phyloP scores from a whole-genome alignment of 148 eudicot genomes.

The Vaccinium darrowii region DNA sequence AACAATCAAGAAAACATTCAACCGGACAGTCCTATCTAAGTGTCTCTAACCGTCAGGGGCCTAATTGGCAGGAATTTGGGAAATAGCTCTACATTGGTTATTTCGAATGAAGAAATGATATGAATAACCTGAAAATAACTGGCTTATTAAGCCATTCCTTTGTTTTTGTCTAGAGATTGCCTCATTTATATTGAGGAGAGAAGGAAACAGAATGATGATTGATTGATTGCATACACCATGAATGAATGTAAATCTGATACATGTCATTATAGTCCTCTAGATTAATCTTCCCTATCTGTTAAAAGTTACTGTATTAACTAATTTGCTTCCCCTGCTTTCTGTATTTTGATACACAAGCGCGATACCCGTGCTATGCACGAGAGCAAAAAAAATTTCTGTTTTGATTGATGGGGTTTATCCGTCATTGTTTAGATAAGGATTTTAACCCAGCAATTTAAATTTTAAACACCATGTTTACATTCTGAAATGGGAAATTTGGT shows the following conservation, averaged over 20 bases:
- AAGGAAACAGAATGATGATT: background rate
- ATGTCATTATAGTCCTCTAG: background rate
- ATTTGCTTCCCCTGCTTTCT: background rate
- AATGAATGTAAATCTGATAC: background rate
- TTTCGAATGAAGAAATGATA: background rate
- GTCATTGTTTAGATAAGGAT: no score
- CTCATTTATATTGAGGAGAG: no score
- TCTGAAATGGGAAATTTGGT: background rate
- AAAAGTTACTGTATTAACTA: background rate
- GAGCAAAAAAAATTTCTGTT: no score
- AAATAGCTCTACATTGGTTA: background rate
- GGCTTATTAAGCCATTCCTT: background rate
- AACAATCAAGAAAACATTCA: slow-evolving; percentile 27
- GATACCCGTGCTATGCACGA: no score
- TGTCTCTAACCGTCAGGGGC: background rate
- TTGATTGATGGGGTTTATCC: no score
- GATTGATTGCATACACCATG: background rate
- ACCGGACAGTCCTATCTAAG: slow-evolving; percentile 33
- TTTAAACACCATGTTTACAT: background rate
- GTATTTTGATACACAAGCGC: background rate
- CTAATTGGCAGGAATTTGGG: background rate
- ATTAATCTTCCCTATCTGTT: background rate
- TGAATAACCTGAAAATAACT: background rate
- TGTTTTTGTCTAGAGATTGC: background rate
- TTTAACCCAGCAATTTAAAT: no score